Conservation (phyloP, 257 asterid genomes). For the Ballota nigra region DNA sequence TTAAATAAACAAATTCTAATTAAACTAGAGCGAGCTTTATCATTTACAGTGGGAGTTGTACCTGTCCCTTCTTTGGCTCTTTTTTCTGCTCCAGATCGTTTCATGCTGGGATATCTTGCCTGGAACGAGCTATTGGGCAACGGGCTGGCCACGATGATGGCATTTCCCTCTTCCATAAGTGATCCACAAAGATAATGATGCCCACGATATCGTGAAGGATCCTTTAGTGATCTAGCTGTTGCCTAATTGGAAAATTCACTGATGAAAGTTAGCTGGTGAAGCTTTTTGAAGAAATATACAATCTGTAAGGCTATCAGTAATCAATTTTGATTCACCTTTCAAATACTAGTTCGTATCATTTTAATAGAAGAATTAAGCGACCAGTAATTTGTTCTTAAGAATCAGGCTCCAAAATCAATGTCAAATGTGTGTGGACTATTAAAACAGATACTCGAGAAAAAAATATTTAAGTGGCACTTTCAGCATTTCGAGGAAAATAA, state of each 20-base stretch:
- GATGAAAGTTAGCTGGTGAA: background rate
- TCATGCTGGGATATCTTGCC: slow-evolving; percentile 43
- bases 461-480: background rate
- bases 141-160: slow-evolving; percentile 49
- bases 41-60: slow-evolving; percentile 9
- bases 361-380: background rate
- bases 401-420: background rate
- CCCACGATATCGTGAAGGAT: slow-evolving; percentile 55
- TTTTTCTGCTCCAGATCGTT: slow-evolving; percentile 31
- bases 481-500: background rate
- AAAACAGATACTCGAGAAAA: background rate
- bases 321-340: background rate
- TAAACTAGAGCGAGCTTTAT: slow-evolving; percentile 35
- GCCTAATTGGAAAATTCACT: slow-evolving; percentile 26
- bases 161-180: slow-evolving; percentile 58
- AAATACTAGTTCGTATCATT: background rate
- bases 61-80: slow-evolving; percentile 25
- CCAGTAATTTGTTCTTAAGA: background rate
- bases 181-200: slow-evolving; percentile 81
- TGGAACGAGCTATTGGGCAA: slow-evolving; percentile 37
- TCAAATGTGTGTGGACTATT: background rate
- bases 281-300: background rate
- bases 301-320: background rate
- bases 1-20: background rate
- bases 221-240: slow-evolving; percentile 53